phyloP scores from a whole-genome alignment of 176 grass and related monocot species.

The Zea mays region DNA sequence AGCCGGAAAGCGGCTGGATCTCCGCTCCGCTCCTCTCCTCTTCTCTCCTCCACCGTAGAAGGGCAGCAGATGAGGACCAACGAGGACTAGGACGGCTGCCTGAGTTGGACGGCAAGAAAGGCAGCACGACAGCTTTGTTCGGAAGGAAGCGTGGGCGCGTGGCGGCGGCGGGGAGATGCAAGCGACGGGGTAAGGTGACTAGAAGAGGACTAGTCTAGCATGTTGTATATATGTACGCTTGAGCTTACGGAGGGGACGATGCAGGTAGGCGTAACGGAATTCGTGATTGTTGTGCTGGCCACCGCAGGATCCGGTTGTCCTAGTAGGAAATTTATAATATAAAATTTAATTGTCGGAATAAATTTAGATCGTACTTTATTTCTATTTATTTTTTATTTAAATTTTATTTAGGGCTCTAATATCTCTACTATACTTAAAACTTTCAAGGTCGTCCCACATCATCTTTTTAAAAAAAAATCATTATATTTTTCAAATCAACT shows the following conservation, averaged over 20 bases:
- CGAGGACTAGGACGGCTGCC: neutral
- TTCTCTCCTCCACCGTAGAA: neutral
- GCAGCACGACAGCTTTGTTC: neutral
- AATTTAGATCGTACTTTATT: too few species aligned
- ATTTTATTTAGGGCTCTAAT: too few species aligned
- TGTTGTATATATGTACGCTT: too few species aligned
- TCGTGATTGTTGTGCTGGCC: conserved; percentile 12
- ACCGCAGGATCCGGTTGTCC: neutral
- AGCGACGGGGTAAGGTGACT: too few species aligned
- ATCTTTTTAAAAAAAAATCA: too few species aligned
- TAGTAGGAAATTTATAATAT: too few species aligned
- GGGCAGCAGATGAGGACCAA: neutral
- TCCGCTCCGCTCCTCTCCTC: neutral
- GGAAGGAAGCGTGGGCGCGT: neutral
- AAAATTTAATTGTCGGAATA: too few species aligned
- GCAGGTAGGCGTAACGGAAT: conserved; percentile 2
- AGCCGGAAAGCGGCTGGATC: conserved; percentile 10
- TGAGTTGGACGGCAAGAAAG: neutral
- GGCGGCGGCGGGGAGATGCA: neutral
- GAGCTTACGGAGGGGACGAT: neutral
- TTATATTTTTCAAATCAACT: too few species aligned
- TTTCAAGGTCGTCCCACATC: too few species aligned
- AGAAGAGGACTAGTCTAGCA: too few species aligned
- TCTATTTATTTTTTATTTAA: too few species aligned
- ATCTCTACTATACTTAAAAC: too few species aligned